These are phyloP conservation scores for Apodospora peruviana DNA, from an alignment of 495 filamentous ascomycete species.

Conservation along the genomic window DNA sequence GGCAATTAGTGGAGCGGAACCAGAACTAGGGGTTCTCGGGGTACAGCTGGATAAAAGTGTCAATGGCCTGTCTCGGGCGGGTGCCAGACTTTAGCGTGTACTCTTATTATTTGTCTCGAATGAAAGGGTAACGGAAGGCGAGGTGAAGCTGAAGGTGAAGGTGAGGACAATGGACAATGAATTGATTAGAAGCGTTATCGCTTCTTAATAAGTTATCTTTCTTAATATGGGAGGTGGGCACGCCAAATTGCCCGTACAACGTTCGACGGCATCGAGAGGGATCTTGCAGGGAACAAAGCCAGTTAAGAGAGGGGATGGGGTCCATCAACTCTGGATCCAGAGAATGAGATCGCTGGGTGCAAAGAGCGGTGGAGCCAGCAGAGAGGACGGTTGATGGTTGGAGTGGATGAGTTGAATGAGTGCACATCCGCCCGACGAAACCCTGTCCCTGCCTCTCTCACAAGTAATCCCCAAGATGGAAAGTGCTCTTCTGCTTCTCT, in stretches of 20 bases:
- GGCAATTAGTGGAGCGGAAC: constrained; percentile 24
- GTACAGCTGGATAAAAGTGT: too few species aligned
- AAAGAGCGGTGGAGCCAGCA: constrained; percentile 14
- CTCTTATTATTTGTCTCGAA: too few species aligned
- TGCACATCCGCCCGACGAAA: constrained; percentile 9
- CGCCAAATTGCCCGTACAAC: background rate
- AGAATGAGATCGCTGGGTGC: constrained; percentile 2
- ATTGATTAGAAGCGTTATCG: background rate
- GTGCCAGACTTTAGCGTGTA: too few species aligned
- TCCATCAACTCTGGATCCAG: constrained; percentile 6
- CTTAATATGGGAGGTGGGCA: background rate
- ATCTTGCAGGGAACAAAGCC: constrained; percentile 6
- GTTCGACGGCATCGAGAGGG: background rate
- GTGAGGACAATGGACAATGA: background rate
- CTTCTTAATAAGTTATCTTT: background rate
- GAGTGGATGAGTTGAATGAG: constrained; percentile 2
- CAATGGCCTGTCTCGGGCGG: background rate
- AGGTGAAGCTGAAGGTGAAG: background rate
- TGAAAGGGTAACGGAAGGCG: background rate
- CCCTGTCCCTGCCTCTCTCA: constrained; percentile 8
- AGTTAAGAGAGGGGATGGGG: constrained; percentile 1
- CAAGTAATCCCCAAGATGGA: too few species aligned
- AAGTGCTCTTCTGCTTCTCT: too few species aligned
- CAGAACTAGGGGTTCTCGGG: too few species aligned
- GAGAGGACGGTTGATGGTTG: background rate